Percentiles rank a stretch among this genome's conserved stretches.
Evolutionary conservation across 768 basidiomycete species (phyloP).

Genomic region (Lactifluus pinguis): DNA sequence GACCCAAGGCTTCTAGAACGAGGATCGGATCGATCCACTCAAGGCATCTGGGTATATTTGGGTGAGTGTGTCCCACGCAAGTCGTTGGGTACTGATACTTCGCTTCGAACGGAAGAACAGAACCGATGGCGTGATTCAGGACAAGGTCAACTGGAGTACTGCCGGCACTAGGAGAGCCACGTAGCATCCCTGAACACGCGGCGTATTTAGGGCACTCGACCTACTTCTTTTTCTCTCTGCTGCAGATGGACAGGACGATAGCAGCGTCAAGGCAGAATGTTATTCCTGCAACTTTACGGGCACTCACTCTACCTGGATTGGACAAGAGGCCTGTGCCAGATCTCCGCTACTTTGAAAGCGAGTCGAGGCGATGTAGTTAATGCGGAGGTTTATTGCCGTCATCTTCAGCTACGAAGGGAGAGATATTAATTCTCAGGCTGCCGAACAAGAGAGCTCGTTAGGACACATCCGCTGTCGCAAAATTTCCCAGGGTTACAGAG

Average conservation of each 20-base stretch:
- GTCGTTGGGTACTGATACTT: not conserved
- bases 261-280: not conserved
- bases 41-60: not conserved
- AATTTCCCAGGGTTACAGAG: constrained; percentile 5
- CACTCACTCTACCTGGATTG: not conserved
- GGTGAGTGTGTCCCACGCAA: not conserved
- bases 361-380: not conserved
- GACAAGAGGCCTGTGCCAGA: not conserved
- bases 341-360: not conserved
- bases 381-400: not conserved
- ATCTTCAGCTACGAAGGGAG: not conserved
- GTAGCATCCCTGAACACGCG: constrained; percentile 10
- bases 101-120: constrained; percentile 10
- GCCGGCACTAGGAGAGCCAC: constrained; percentile 11
- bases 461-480: constrained; percentile 6
- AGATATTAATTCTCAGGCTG: not conserved
- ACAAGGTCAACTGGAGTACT: not conserved
- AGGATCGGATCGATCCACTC: constrained; percentile 14
- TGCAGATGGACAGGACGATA: constrained; percentile 1
- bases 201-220: constrained; percentile 12
- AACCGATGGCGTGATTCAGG: constrained; percentile 5
- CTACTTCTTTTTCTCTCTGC: constrained; percentile 7
- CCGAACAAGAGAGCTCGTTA: constrained; percentile 1
- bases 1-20: not conserved
- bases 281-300: constrained; percentile 4